Conservation (phyloP, 225 moss, liverwort and hornwort genomes). For the Neckera pumila region DNA sequence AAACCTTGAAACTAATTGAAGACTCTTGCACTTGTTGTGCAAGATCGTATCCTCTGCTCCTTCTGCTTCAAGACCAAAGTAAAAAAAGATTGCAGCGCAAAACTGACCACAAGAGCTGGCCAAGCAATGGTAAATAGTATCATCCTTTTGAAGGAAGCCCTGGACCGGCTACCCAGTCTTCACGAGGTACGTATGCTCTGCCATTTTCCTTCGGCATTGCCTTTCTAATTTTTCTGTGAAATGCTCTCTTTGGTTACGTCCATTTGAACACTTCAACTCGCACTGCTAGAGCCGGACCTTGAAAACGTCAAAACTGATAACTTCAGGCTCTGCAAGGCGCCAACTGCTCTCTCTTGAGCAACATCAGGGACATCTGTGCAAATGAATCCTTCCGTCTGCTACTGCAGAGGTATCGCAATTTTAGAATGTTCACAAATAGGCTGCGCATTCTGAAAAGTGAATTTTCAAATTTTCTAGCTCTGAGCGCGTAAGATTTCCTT, state of each 20-base stretch:
- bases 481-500: not conserved
- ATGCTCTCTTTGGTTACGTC: not conserved
- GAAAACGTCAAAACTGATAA: not conserved
- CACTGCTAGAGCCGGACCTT: not conserved
- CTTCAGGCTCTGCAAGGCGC: conserved; percentile 35
- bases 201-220: not conserved
- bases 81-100: conserved; percentile 22
- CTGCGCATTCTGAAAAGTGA: not conserved
- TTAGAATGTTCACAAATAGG: not conserved
- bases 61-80: conserved; percentile 66
- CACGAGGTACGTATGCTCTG: conserved; percentile 45
- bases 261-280: not conserved
- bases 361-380: conserved; percentile 39
- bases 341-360: conserved; percentile 36
- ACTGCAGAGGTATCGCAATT: conserved; percentile 31
- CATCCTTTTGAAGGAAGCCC: conserved; percentile 65
- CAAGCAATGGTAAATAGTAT: conserved; percentile 67
- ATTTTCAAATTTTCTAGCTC: not conserved
- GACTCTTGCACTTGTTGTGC: not conserved
- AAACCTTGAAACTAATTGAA: not conserved
- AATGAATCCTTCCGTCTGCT: conserved; percentile 23
- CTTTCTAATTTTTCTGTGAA: not conserved
- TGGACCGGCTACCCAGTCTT: conserved; percentile 65
- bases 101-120: conserved; percentile 48
- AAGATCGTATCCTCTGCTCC: conserved; percentile 73